Conservation (phyloP, 1,284 basidiomycete species). For the Ustilago vetiveriae region DNA sequence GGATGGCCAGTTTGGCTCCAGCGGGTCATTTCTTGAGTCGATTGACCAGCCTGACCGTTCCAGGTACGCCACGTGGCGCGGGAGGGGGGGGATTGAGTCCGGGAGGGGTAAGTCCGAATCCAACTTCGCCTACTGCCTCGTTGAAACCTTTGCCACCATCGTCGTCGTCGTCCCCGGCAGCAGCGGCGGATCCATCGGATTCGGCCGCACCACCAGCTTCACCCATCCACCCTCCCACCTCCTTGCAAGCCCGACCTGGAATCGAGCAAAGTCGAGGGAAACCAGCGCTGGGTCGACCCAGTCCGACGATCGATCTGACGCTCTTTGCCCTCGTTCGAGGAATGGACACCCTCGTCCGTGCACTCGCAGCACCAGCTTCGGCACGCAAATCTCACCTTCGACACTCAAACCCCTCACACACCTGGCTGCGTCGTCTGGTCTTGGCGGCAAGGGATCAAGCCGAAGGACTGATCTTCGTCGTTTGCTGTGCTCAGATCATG, state of each 20-base stretch:
- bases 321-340: conserved; percentile 68
- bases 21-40: conserved; percentile 56
- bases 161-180: not conserved
- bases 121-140: too few relatives aligned
- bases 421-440: too few relatives aligned
- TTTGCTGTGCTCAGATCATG: conserved; percentile 63
- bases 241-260: not conserved
- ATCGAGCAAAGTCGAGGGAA: not conserved
- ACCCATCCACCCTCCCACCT: not conserved
- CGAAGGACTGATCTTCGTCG: conserved; percentile 58
- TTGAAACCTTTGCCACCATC: too few relatives aligned
- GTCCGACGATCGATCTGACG: conserved; percentile 68
- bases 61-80: conserved; percentile 20
- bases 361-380: conserved; percentile 11
- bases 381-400: conserved; percentile 10
- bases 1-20: conserved; percentile 55
- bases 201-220: not conserved
- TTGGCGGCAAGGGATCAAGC: conserved; percentile 27
- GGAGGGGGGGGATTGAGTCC: not conserved
- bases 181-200: not conserved
- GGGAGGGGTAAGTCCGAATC: not conserved
- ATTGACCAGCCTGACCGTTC: conserved; percentile 51
- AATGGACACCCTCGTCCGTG: conserved; percentile 62
- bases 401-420: not conserved
- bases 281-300: conserved; percentile 38